A percentile compares a stretch with the other conserved stretches of the same genome.
Evolutionary conservation across 2,329 filamentous ascomycete species (phyloP).

Genomic region (Pyrenophora seminiperda): DNA sequence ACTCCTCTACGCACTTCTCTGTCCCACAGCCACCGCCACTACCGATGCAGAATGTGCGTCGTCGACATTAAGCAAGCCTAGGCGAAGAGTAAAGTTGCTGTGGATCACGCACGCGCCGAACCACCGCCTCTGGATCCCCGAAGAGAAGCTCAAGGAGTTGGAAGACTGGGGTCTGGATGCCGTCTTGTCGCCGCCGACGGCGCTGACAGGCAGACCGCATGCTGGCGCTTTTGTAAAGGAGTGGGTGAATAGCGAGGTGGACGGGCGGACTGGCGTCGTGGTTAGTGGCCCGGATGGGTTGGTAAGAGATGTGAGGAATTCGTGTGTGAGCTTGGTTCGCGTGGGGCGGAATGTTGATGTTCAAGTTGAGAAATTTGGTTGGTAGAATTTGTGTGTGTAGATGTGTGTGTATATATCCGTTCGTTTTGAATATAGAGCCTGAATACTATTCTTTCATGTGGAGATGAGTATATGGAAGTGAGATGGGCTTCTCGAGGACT

Average conservation of each 20-base stretch:
- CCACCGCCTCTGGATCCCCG: slow-evolving; percentile 62
- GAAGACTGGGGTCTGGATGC: slow-evolving; percentile 58
- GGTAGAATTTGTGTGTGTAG: slow-evolving; percentile 55
- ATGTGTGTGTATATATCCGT: too few relatives aligned
- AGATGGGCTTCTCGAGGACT: too few relatives aligned
- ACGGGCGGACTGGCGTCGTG: slow-evolving; percentile 58
- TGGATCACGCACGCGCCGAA: slow-evolving; percentile 63
- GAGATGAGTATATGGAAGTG: too few relatives aligned
- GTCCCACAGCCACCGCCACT: slow-evolving; percentile 17
- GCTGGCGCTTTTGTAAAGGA: slow-evolving; percentile 52
- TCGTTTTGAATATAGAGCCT: too few relatives aligned
- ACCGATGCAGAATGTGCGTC: slow-evolving; percentile 22
- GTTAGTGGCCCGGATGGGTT: slow-evolving; percentile 68
- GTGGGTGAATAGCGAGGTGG: slow-evolving; percentile 40
- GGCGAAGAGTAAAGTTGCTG: slow-evolving; percentile 56
- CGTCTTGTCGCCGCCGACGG: slow-evolving; percentile 61
- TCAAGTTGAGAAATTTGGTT: slow-evolving; percentile 70
- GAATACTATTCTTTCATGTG: too few relatives aligned
- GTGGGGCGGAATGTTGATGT: slow-evolving; percentile 59
- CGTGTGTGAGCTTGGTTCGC: slow-evolving; percentile 57
- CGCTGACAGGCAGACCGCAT: slow-evolving; percentile 60
- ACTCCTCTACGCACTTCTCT: slow-evolving; percentile 59
- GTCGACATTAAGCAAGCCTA: slow-evolving; percentile 22
- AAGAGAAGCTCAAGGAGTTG: slow-evolving; percentile 57
- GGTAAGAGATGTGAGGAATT: slow-evolving; percentile 65